Conservation (phyloP, 2,329 filamentous ascomycete species). For the Exophiala sideris region DNA sequence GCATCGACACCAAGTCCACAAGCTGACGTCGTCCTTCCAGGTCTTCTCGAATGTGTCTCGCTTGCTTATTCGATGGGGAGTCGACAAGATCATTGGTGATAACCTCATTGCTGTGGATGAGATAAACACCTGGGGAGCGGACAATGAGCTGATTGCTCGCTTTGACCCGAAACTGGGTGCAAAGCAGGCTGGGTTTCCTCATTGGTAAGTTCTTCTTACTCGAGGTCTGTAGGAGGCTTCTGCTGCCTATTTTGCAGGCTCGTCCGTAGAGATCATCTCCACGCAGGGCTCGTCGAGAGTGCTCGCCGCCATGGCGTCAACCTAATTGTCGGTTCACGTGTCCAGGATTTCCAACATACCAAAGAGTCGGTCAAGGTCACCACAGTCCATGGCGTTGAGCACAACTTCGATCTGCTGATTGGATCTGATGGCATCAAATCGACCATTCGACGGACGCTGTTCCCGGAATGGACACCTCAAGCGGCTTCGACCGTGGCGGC, state of each 20-base stretch:
- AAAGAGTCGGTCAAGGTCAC: constrained; percentile 15
- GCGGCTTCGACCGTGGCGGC: constrained; percentile 44
- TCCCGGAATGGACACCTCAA: constrained; percentile 42
- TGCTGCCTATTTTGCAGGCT: constrained; percentile 28
- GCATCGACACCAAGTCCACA: neutral
- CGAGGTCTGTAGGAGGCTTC: neutral
- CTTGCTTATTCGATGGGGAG: constrained; percentile 40
- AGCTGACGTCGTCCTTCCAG: constrained; percentile 20
- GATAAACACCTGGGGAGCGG: constrained; percentile 35
- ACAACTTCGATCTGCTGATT: constrained; percentile 38
- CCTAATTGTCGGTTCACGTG: constrained; percentile 38
- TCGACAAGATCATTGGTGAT: constrained; percentile 40
- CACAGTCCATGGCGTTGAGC: constrained; percentile 27
- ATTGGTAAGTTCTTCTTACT: constrained; percentile 7
- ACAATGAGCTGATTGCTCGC: constrained; percentile 15
- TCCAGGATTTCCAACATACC: constrained; percentile 33
- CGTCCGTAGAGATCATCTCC: constrained; percentile 49
- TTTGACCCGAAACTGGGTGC: constrained; percentile 18
- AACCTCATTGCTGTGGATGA: constrained; percentile 42
- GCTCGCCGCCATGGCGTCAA: constrained; percentile 39
- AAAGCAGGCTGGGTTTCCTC: constrained; percentile 20
- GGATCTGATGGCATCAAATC: constrained; percentile 45
- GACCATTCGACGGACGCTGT: constrained; percentile 38
- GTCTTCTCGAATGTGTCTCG: constrained; percentile 43
- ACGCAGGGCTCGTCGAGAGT: constrained; percentile 42